A percentile compares a stretch with the other conserved stretches of the same genome.
Conservation (phyloP, 2,329 filamentous ascomycete species). For the Canariomyces notabilis region DNA sequence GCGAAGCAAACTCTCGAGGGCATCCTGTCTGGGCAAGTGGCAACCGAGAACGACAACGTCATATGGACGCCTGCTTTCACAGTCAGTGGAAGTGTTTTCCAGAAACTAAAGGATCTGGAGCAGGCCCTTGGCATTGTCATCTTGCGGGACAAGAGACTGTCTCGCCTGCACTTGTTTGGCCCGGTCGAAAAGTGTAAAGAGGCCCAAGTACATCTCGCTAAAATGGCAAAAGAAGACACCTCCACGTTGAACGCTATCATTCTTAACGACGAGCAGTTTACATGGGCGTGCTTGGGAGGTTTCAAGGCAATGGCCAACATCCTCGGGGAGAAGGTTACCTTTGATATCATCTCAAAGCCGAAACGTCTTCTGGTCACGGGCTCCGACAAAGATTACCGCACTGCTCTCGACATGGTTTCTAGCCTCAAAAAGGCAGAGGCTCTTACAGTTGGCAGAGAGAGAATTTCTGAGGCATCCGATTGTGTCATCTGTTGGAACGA, state of each 20-base stretch:
- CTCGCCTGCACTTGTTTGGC: conserved; percentile 30
- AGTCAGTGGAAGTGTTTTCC: conserved; percentile 18
- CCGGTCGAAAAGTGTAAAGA: conserved; percentile 14
- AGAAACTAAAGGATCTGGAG: conserved; percentile 22
- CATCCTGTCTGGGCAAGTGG: conserved; percentile 31
- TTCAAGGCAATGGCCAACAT: conserved; percentile 26
- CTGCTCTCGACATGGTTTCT: conserved; percentile 17
- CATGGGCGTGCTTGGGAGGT: conserved; percentile 31
- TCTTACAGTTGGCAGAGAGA: too few relatives aligned
- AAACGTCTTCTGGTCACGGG: conserved; percentile 32
- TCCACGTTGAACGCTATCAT: conserved; percentile 24
- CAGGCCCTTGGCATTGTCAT: conserved; percentile 26
- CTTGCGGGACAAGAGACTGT: conserved; percentile 27
- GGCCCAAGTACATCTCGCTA: conserved; percentile 16
- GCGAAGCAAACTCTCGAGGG: conserved; percentile 31
- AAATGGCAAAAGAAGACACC: neutral
- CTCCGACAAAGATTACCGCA: conserved; percentile 20
- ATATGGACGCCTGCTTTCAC: conserved; percentile 32
- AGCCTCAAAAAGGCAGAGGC: neutral
- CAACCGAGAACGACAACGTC: conserved; percentile 21
- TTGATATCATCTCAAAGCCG: conserved; percentile 31
- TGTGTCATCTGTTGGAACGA: conserved; percentile 36
- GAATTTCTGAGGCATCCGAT: too few relatives aligned
- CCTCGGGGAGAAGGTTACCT: conserved; percentile 27
- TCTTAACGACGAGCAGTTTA: conserved; percentile 25